Conservation (phyloP, 192 early-diverging fungal species). For the Podila clonocystis region DNA sequence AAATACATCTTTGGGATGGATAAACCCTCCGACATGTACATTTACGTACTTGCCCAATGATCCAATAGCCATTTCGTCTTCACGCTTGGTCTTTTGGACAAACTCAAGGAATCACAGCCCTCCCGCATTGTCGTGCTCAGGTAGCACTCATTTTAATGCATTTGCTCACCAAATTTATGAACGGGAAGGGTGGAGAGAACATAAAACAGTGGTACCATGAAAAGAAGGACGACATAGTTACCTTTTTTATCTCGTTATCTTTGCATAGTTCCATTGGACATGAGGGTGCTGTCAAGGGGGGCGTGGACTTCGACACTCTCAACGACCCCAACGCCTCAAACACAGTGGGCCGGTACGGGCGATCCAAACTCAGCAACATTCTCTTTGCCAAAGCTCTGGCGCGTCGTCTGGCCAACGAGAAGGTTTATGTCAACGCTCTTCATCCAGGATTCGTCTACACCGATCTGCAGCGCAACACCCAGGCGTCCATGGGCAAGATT, state of each 20-base stretch:
- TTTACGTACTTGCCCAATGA: too few species aligned
- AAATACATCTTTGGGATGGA: too few species aligned
- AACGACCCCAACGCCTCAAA: constrained; percentile 45
- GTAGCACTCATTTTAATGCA: too few species aligned
- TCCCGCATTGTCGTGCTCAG: constrained; percentile 53
- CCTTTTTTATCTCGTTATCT: too few species aligned
- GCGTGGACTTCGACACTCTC: constrained; percentile 57
- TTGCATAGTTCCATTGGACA: constrained; percentile 42
- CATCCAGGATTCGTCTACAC: constrained; percentile 68
- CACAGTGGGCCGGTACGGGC: constrained; percentile 51
- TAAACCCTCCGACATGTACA: too few species aligned
- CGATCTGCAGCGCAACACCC: constrained; percentile 49
- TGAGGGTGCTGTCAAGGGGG: constrained; percentile 24
- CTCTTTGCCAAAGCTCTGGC: constrained; percentile 63
- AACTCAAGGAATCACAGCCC: constrained; percentile 43
- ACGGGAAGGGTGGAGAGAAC: too few species aligned
- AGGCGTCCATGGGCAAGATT: constrained; percentile 11
- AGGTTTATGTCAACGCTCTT: constrained; percentile 52
- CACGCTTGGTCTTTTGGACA: constrained; percentile 38
- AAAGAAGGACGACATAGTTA: too few species aligned
- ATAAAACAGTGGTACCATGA: too few species aligned
- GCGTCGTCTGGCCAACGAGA: constrained; percentile 38
- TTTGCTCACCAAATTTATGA: too few species aligned
- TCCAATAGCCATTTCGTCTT: constrained; percentile 36
- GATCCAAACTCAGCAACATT: constrained; percentile 64